Evolutionary conservation across 805 yeast species (phyloP), one percentile per base, ranked within the genome.

Genomic region (Saccharomyces paradoxus): DNA sequence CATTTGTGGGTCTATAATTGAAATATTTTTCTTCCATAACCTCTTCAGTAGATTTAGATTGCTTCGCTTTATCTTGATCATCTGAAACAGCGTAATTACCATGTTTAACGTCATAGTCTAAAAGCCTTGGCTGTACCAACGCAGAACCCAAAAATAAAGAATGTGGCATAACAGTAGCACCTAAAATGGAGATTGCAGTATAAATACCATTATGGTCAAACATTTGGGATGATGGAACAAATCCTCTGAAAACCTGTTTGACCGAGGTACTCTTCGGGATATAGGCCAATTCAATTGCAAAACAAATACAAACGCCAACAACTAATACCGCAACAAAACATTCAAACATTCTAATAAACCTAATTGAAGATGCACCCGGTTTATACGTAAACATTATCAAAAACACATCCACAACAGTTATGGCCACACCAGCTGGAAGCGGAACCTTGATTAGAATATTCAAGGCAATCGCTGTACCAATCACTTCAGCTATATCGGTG

Each of bases 151-250:
- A 74, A 65, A 87, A 89, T 49, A 89, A 74, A 1, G 91, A 84
- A 67, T 89, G 96, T 4, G 96, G 96, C 96, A 89, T 89, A 26
- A 89, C 96, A 0, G 96, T 89, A 13, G 96, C 96, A 55, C 96
- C 97, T 49, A 89, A 76, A 56, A 89, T 86, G 10, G 96, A 94
- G 58, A 89, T 78, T 27, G 91, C 83, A 46, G 86, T 73, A 63
- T 84, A 87, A 48, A 87, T 73, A 4, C 95, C 92, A 63, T 80
- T 77, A 62, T 79, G 80, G 59, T 80, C 81, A 48, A 75, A 72
- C 65, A 81, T 69, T 24, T 72, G 71, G 10, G 60, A 58, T 0
- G 80, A 74, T 0, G 96, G 96, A 22, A 87, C 74, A 65, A 80
- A 87, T 0, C 96, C 96, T 63, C 79, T 74, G 54, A 81, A 72